Evolutionary conservation across 2,329 filamentous ascomycete species (phyloP).

Genomic region (Exophiala aquamarina): DNA sequence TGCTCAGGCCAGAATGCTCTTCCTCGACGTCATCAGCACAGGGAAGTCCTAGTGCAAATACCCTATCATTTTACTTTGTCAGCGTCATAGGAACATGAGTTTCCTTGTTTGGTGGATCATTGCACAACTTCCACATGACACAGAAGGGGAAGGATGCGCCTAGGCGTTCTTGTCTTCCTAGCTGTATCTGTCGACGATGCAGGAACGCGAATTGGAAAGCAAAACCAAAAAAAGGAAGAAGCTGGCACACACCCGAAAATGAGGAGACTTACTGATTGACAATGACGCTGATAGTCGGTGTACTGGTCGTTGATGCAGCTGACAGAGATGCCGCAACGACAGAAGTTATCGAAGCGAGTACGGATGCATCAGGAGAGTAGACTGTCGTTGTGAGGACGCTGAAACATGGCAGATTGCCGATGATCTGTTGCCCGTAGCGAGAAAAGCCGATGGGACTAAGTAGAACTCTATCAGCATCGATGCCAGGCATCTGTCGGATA

Average conservation of each 20-base stretch:
- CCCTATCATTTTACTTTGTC: slow-evolving; percentile 2
- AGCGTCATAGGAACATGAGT: not conserved
- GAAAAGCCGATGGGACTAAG: slow-evolving; percentile 18
- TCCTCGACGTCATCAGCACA: slow-evolving; percentile 13
- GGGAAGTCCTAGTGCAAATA: slow-evolving; percentile 21
- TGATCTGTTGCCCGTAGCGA: slow-evolving; percentile 16
- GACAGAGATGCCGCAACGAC: slow-evolving; percentile 14
- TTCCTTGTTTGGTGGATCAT: no score
- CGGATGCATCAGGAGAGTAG: slow-evolving; percentile 10
- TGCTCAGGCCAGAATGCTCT: slow-evolving; percentile 21
- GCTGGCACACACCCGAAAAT: not conserved
- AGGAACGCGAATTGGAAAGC: no score
- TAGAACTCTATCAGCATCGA: no score
- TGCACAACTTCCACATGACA: no score
- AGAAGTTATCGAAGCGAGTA: slow-evolving; percentile 20
- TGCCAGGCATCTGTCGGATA: no score
- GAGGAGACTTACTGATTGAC: slow-evolving; percentile 14
- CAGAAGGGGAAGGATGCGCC: no score
- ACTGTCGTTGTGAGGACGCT: slow-evolving; percentile 16
- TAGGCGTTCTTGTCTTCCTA: no score
- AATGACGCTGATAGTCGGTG: slow-evolving; percentile 15
- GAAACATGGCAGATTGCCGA: slow-evolving; percentile 20
- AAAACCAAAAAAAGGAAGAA: no score
- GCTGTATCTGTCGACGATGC: no score
- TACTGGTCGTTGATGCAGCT: slow-evolving; percentile 8